Percentiles rank a stretch among this genome's conserved stretches.
Conservation (phyloP, 192 early-diverging fungal genomes). For the Coemansia guatemalensis region DNA sequence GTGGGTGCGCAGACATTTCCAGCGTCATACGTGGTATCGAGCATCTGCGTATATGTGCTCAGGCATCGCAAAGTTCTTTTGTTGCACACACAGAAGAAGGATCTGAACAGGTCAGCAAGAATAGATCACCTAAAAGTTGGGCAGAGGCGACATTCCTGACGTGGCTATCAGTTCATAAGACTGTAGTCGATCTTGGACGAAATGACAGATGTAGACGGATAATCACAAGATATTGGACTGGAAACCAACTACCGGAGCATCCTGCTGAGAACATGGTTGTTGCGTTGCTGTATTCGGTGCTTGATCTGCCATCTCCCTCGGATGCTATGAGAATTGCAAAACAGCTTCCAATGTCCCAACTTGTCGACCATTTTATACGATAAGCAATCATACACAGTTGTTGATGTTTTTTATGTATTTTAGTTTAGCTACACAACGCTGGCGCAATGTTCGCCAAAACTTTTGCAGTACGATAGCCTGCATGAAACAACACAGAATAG, state of each 20-base stretch:
- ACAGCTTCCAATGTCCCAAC: slow-evolving; percentile 23
- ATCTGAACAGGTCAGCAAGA: neutral
- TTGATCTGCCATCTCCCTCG: slow-evolving; percentile 26
- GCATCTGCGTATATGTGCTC: slow-evolving; percentile 27
- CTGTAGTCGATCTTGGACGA: slow-evolving; percentile 16
- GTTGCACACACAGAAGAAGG: neutral
- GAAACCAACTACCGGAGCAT: neutral
- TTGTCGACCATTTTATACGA: slow-evolving; percentile 9
- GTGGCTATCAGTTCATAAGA: slow-evolving; percentile 24
- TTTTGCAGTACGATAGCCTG: neutral
- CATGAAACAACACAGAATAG: too few species aligned
- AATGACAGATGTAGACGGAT: slow-evolving; percentile 7
- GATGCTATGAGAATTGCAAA: slow-evolving; percentile 18
- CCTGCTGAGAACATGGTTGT: neutral
- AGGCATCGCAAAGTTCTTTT: slow-evolving; percentile 6
- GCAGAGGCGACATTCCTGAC: slow-evolving; percentile 26
- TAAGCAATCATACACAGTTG: neutral
- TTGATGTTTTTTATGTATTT: neutral
- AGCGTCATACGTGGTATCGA: slow-evolving; percentile 10
- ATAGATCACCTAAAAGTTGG: slow-evolving; percentile 12
- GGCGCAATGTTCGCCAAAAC: neutral
- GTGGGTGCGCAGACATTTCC: neutral
- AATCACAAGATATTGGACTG: slow-evolving; percentile 19
- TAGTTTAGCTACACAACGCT: neutral
- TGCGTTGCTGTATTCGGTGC: slow-evolving; percentile 16